Percentiles rank a stretch among this genome's conserved stretches.
Conservation (phyloP, 306 rosid species). For the Castanea mollissima region DNA sequence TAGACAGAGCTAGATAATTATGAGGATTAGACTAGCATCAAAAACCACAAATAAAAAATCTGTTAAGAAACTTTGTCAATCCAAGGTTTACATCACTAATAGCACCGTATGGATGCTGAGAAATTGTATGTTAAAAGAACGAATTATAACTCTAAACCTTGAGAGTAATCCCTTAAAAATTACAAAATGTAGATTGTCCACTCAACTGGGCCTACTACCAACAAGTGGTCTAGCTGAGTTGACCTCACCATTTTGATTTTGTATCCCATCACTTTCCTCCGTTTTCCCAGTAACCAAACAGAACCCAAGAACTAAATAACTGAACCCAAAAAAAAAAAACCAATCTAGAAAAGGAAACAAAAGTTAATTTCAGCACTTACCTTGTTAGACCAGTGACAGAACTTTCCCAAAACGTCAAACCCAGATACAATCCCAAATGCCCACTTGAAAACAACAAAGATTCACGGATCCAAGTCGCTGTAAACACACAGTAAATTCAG, state of each 20-base stretch:
- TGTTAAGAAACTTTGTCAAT: conserved; percentile 8
- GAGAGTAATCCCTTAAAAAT: not conserved
- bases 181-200: not conserved
- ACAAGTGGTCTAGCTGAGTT: not conserved
- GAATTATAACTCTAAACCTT: not conserved
- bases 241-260: conserved; percentile 19
- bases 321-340: not conserved
- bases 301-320: not conserved
- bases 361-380: conserved; percentile 30
- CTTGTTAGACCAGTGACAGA: conserved; percentile 33
- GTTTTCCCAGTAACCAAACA: conserved; percentile 27
- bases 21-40: not conserved
- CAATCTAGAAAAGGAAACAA: conserved; percentile 12
- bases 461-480: conserved; percentile 49
- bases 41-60: not conserved
- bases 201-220: conserved; percentile 22
- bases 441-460: conserved; percentile 22
- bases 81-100: not conserved
- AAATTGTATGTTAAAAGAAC: not conserved
- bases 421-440: conserved; percentile 24
- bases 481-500: conserved; percentile 38
- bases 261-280: conserved; percentile 7
- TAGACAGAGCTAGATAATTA: not conserved
- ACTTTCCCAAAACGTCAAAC: conserved; percentile 28
- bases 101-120: conserved; percentile 5